Conservation (phyloP, 1,139 yeast genomes). For the Candida neerlandica region DNA sequence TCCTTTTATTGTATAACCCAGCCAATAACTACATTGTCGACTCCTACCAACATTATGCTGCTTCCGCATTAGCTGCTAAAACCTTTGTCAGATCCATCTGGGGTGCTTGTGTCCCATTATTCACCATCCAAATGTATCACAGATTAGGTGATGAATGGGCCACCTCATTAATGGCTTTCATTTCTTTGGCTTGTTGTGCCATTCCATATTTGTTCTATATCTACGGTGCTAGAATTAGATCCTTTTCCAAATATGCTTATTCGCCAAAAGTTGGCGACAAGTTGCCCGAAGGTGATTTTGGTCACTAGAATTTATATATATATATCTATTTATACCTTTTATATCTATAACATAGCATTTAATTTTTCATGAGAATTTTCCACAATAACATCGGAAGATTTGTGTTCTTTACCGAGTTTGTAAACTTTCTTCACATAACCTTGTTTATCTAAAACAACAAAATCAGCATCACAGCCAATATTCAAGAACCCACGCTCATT, state of each 20-base stretch:
- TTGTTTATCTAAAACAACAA: conserved; percentile 48
- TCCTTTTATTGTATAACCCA: conserved; percentile 60
- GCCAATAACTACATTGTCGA: conserved; percentile 71
- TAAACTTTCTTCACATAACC: conserved; percentile 54
- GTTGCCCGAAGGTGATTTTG: conserved; percentile 5
- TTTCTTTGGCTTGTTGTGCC: conserved; percentile 60
- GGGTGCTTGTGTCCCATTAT: conserved; percentile 74
- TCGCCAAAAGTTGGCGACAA: conserved; percentile 31
- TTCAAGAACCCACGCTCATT: conserved; percentile 53
- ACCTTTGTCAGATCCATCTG: conserved; percentile 67
- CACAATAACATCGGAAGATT: conserved; percentile 16
- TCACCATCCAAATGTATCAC: conserved; percentile 78
- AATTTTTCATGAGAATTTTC: conserved; percentile 10
- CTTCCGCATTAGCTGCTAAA: conserved; percentile 67
- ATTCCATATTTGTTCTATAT: conserved; percentile 58
- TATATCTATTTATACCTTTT: background rate
- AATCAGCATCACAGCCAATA: conserved; percentile 62
- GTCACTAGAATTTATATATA: background rate
- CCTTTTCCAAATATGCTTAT: conserved; percentile 52
- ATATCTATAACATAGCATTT: conserved; percentile 14
- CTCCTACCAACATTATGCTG: conserved; percentile 71
- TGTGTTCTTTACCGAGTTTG: conserved; percentile 49
- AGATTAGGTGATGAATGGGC: conserved; percentile 75
- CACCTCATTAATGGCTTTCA: conserved; percentile 62
- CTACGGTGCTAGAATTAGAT: conserved; percentile 56